A percentile compares a stretch with the other conserved stretches of the same genome.
These are phyloP conservation scores for Ochetophila trinervis DNA, from an alignment of 306 rosid genomes.

Conservation along the genomic window DNA sequence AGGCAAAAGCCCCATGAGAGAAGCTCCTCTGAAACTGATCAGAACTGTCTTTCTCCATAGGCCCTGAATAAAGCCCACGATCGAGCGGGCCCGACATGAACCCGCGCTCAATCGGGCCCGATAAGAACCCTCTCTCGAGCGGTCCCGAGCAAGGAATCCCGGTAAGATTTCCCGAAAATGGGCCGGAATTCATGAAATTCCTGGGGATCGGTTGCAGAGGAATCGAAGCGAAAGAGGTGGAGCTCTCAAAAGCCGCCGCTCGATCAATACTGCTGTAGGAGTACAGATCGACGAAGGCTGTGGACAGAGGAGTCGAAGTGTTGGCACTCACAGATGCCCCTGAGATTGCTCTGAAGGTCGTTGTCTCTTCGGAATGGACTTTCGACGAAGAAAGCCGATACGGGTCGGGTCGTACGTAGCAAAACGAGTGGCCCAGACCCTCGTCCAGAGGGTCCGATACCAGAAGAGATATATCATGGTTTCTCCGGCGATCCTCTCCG, in stretches of 20 bases:
- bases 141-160: constrained; percentile 74
- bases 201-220: constrained; percentile 91
- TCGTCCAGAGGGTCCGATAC: constrained; percentile 70
- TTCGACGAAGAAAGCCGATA: constrained; percentile 62
- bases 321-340: constrained; percentile 98
- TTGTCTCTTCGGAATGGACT: constrained; percentile 90
- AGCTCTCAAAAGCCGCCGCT: constrained; percentile 91
- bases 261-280: constrained; percentile 70
- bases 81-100: constrained; percentile 98
- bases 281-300: constrained; percentile 68
- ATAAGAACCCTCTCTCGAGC: constrained; percentile 77
- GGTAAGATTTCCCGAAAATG: constrained; percentile 51
- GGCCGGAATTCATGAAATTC: constrained; percentile 56
- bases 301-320: constrained; percentile 90
- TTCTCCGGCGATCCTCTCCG: constrained; percentile 38
- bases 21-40: constrained; percentile 79
- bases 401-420: constrained; percentile 95
- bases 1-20: constrained; percentile 58
- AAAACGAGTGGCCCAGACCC: constrained; percentile 89
- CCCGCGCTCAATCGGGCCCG: constrained; percentile 96
- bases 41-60: constrained; percentile 59
- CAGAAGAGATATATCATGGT: constrained; percentile 43
- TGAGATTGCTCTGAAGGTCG: constrained; percentile 86
- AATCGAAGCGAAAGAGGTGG: constrained; percentile 85
- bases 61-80: constrained; percentile 82